A percentile compares a stretch with the other conserved stretches of the same genome.
These are phyloP conservation scores for Cordyceps javanica DNA, from an alignment of 2,329 filamentous ascomycete genomes.

Conservation along the genomic window DNA sequence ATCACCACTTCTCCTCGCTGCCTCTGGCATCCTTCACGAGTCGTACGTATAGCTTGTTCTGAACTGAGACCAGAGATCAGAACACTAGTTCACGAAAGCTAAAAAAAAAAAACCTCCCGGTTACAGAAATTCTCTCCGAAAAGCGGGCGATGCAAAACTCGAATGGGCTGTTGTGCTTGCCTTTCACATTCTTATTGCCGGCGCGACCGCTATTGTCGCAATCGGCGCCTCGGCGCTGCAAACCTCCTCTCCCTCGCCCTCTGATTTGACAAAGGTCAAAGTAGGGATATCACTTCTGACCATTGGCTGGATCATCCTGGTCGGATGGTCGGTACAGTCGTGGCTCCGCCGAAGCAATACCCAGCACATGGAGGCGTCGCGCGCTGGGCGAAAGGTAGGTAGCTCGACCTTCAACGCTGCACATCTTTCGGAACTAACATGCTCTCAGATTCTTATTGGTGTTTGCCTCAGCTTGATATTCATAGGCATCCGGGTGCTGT, in stretches of 20 bases:
- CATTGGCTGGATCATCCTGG: slow-evolving; percentile 1
- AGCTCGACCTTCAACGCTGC: not conserved
- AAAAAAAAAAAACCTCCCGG: not conserved
- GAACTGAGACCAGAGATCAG: rapidly evolving
- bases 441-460: not conserved
- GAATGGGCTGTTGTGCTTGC: not conserved
- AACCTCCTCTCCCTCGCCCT: not conserved
- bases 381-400: slow-evolving; percentile 2
- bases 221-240: slow-evolving; percentile 7
- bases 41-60: slow-evolving; percentile 19
- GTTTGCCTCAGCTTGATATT: not conserved
- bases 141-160: not conserved
- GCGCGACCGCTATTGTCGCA: slow-evolving; percentile 7
- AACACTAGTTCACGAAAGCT: not conserved
- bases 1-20: slow-evolving; percentile 29
- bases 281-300: slow-evolving; percentile 4
- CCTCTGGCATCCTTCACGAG: slow-evolving; percentile 29
- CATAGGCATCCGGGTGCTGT: slow-evolving; percentile 7
- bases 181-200: slow-evolving; percentile 6
- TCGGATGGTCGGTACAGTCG: not conserved
- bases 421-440: not conserved
- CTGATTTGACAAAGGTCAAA: slow-evolving; percentile 9
- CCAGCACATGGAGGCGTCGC: not conserved
- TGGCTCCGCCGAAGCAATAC: slow-evolving; percentile 2
- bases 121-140: not conserved